phyloP scores from a whole-genome alignment of 176 grass and related monocot genomes.

The Calamus simplicifolius region DNA sequence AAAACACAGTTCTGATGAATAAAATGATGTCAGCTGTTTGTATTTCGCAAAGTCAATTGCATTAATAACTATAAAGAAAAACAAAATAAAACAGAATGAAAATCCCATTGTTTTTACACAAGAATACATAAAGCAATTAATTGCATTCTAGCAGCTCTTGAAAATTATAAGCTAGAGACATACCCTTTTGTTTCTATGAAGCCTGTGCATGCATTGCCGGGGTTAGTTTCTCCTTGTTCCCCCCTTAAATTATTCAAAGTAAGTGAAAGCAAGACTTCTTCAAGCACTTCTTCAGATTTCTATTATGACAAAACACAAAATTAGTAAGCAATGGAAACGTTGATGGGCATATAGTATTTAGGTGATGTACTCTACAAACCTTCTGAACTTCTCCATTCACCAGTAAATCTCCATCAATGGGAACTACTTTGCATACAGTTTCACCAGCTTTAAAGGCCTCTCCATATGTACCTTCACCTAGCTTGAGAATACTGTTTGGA shows the following conservation, averaged over 20 bases:
- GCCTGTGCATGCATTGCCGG: slow-evolving; percentile 55
- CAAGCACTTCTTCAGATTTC: slow-evolving; percentile 87
- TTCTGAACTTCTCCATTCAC: slow-evolving; percentile 93
- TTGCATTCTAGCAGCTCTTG: too few relatives aligned
- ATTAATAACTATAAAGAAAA: too few relatives aligned
- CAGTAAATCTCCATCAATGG: slow-evolving; percentile 65
- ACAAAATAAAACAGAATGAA: too few relatives aligned
- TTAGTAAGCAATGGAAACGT: slow-evolving; percentile 19
- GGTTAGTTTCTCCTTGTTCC: slow-evolving; percentile 13
- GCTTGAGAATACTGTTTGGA: slow-evolving; percentile 46
- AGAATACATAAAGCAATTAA: too few relatives aligned
- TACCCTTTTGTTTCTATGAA: slow-evolving; percentile 97
- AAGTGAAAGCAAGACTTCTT: slow-evolving; percentile 84
- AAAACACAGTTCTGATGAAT: too few relatives aligned
- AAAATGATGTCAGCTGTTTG: too few relatives aligned
- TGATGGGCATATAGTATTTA: neutral
- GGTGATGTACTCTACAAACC: slow-evolving; percentile 34
- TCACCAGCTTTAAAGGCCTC: slow-evolving; percentile 78
- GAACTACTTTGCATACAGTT: slow-evolving; percentile 86
- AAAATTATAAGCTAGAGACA: neutral
- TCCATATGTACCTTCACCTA: slow-evolving; percentile 93
- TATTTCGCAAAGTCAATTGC: too few relatives aligned
- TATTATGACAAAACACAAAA: slow-evolving; percentile 27
- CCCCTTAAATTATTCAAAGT: slow-evolving; percentile 79
- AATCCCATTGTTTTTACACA: too few relatives aligned